A percentile compares a stretch with the other conserved stretches of the same genome.
phyloP scores from a whole-genome alignment of 768 basidiomycete species.

The Auriscalpium orientale region DNA sequence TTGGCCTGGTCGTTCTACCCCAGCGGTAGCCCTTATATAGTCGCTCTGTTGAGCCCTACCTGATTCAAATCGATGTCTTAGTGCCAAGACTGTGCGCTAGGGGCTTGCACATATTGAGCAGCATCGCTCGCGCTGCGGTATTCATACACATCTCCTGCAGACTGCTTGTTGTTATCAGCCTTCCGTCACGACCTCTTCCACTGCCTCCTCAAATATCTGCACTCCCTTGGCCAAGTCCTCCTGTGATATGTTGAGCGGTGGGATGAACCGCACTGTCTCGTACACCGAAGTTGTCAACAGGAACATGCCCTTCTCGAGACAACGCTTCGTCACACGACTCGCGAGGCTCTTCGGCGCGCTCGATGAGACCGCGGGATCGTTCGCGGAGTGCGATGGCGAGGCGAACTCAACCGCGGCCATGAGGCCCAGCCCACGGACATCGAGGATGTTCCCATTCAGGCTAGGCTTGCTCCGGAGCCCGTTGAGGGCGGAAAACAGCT shows the following conservation, averaged over 20 bases:
- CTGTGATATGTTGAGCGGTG: constrained; percentile 73
- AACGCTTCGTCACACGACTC: constrained; percentile 63
- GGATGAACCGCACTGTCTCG: constrained; percentile 89
- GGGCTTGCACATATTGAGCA: too few relatives aligned
- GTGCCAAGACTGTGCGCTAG: too few relatives aligned
- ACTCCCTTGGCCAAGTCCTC: constrained; percentile 68
- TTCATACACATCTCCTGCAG: too few relatives aligned
- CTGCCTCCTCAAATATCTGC: constrained; percentile 58
- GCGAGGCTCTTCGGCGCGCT: constrained; percentile 50
- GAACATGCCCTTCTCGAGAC: constrained; percentile 80
- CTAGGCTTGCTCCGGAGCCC: constrained; percentile 46
- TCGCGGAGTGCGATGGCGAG: constrained; percentile 47
- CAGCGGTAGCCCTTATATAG: background rate
- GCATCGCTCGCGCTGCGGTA: background rate
- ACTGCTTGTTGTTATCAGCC: constrained; percentile 9
- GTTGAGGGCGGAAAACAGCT: constrained; percentile 60
- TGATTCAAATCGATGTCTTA: too few relatives aligned
- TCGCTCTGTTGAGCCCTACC: too few relatives aligned
- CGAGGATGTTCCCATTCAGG: constrained; percentile 57
- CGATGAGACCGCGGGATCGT: constrained; percentile 35
- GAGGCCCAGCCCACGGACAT: constrained; percentile 82
- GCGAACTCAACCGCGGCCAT: constrained; percentile 85
- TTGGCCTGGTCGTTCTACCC: background rate
- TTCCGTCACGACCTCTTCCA: constrained; percentile 58
- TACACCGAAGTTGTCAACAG: constrained; percentile 87